Conservation (phyloP, 2,329 filamentous ascomycete genomes). For the Trichophyton mentagrophytes region DNA sequence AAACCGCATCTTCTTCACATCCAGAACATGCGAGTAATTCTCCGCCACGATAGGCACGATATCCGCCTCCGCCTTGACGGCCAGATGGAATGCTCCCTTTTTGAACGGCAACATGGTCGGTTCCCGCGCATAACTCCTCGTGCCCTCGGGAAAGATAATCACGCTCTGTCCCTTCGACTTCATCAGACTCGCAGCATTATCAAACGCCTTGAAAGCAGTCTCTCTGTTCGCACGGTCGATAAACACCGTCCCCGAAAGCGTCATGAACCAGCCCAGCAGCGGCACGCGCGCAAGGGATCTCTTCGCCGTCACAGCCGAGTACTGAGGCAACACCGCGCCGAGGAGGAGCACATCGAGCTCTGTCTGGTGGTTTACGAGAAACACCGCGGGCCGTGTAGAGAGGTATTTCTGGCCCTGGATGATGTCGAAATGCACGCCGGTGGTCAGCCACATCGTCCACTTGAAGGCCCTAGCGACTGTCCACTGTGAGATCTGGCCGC, state of each 20-base stretch:
- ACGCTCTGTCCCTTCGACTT: slow-evolving; percentile 50
- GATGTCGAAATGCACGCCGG: slow-evolving; percentile 62
- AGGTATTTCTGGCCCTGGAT: slow-evolving; percentile 56
- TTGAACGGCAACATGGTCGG: slow-evolving; percentile 88
- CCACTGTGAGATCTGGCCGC: slow-evolving; percentile 74
- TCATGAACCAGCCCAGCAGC: slow-evolving; percentile 90
- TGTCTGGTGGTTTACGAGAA: slow-evolving; percentile 90
- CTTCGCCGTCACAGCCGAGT: slow-evolving; percentile 91
- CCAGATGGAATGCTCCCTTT: slow-evolving; percentile 95
- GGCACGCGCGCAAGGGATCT: slow-evolving; percentile 65
- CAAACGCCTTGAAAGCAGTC: slow-evolving; percentile 74
- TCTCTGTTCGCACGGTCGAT: slow-evolving; percentile 80
- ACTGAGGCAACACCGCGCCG: slow-evolving; percentile 74
- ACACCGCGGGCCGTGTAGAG: slow-evolving; percentile 65
- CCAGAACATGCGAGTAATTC: slow-evolving; percentile 65
- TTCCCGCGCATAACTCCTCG: slow-evolving; percentile 72
- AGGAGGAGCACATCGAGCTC: slow-evolving; percentile 92
- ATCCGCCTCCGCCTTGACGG: slow-evolving; percentile 83
- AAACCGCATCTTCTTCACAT: slow-evolving; percentile 52
- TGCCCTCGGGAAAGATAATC: slow-evolving; percentile 60
- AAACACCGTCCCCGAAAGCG: slow-evolving; percentile 78
- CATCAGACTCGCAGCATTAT: slow-evolving; percentile 71
- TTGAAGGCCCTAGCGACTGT: slow-evolving; percentile 67
- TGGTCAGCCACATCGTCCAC: slow-evolving; percentile 58
- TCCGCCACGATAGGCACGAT: slow-evolving; percentile 75